Base-by-base conservation (phyloP, 352 stramenopile genomes). In the Phytophthora fragariaefolia region DNA sequence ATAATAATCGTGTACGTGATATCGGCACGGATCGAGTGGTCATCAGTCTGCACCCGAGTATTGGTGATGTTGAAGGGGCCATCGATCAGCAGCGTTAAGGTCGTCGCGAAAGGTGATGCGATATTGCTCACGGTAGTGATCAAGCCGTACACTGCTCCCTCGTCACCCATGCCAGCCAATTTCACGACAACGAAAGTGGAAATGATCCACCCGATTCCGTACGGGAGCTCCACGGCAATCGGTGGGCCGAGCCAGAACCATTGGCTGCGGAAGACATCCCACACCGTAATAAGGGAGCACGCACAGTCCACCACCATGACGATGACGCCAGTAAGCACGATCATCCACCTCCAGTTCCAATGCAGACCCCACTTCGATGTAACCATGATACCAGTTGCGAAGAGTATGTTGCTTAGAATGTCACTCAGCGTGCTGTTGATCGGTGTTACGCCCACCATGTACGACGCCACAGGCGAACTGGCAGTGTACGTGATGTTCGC, bases 121-220 rank as follows among this genome's bases (percentile, higher is more conserved):
- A 73, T 28, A 17, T 73, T 69, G 38, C 6, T 32, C 20, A 73
- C 66, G 2, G 53, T 69, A 4, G 66, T 69, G 18, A 69, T 38
- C 10, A 73, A 26, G 8, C 65, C 65, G 17, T 73, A 73, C 2
- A 73, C 57, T 1, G 65, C 65, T 6, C 27, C 65, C 22, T 73
- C 65, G 26, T 73, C 69, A 27, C 65, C 65, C 3, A 67, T 5
- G 17, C 48, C 26, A 5, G 54, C 38, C 2, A 73, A 47, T 28
- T 73, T 58, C 0, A 73, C 65, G 10, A 69, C 53, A 15, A 38
- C 30, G 48, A 63, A 74, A 6, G 51, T 69, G 3, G 63, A 58
- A 15, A 85, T 70, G 46, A 85, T 80, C 51, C 77, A 82, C 6
- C 71, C 61, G 15, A 82, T 62, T 12, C 77, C 74, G 42, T 70